Base-by-base conservation (phyloP, 2,329 filamentous ascomycete genomes). In the Akanthomyces lecanii region DNA sequence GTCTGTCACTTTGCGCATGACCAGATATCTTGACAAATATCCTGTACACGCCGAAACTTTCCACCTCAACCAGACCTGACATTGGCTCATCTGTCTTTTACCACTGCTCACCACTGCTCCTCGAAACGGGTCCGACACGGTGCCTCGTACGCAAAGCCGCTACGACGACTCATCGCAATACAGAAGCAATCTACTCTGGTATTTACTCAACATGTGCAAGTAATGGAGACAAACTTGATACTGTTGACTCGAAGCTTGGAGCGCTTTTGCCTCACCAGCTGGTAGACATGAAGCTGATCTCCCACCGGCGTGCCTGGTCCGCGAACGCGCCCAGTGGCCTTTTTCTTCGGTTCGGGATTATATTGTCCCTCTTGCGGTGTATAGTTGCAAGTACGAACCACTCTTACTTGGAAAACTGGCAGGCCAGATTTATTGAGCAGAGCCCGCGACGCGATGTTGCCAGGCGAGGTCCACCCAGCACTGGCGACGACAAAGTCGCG, bases 401-500 rank as follows among this genome's bases (percentile, higher is more conserved):
- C 18, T 38, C 50, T 4, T 25, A 30, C 8, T n/a, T 53, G 5
- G 42, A 30, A 4, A 54, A 54, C 42, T 71, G 70, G 68, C 71
- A 71, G 44, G 64, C 68, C 21, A 68, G 70, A 28, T 71, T 71
- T 61, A 66, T 72, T 14, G 67, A 66, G 55, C 64, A 70, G 14
- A 67, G 66, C 28, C 71, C 69, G 28, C 70, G 67, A 21, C 66
- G 62, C 21, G 54, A 64, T n/a, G 66, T 66, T 23, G 67, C 71
- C 63, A 71, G 67, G 55, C 68, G 69, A 64, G 74, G 72, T 7
- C 72, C 73, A 38, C 72, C 75, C 1, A 69, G 70, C 36, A 68
- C 74, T 21, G 69, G 68, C 61, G 70, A 74, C 11, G 77, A 77
- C 58, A 78, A 73, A 25, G 76, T 85, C 45, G 88, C 89, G 7